These are phyloP conservation scores for Claviceps digitariae DNA, from an alignment of 2,329 filamentous ascomycete species.

Conservation along the genomic window DNA sequence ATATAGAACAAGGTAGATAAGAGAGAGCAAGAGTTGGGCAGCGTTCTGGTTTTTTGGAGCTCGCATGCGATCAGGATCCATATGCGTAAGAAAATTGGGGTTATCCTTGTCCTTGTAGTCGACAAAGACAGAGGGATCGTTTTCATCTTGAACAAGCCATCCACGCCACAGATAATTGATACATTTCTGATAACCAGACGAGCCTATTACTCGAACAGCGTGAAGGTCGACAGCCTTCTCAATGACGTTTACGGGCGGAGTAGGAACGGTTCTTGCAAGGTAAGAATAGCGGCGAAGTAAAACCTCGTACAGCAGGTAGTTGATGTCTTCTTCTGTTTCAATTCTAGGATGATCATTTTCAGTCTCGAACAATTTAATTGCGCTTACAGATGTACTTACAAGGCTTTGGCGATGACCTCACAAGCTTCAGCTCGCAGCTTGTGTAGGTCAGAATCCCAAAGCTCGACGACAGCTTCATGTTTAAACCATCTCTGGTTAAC, in stretches of 20 bases:
- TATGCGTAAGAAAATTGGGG: slow-evolving; percentile 62
- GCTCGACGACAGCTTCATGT: slow-evolving; percentile 62
- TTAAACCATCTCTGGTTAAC: slow-evolving; percentile 63
- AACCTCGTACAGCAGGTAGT: slow-evolving; percentile 67
- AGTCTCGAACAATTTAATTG: background rate
- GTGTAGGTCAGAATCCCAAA: slow-evolving; percentile 87
- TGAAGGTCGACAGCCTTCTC: slow-evolving; percentile 92
- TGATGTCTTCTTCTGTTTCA: slow-evolving; percentile 66
- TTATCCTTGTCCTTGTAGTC: slow-evolving; percentile 76
- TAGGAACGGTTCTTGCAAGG: slow-evolving; percentile 55
- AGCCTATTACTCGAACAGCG: slow-evolving; percentile 75
- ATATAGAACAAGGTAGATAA: slow-evolving; percentile 74
- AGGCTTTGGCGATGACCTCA: slow-evolving; percentile 78
- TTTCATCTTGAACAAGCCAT: slow-evolving; percentile 92
- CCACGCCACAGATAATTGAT: slow-evolving; percentile 87
- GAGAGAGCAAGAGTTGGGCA: slow-evolving; percentile 70
- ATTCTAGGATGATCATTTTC: slow-evolving; percentile 39
- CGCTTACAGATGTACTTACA: slow-evolving; percentile 26
- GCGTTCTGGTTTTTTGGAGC: slow-evolving; percentile 86
- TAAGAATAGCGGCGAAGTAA: slow-evolving; percentile 84
- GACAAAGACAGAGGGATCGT: slow-evolving; percentile 79
- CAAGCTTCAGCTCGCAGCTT: slow-evolving; percentile 67
- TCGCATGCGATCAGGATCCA: slow-evolving; percentile 90
- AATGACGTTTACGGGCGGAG: slow-evolving; percentile 70
- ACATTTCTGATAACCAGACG: slow-evolving; percentile 91